A percentile compares a stretch with the other conserved stretches of the same genome.
Conservation (phyloP, 352 stramenopile genomes). For the Globisporangium perplexum region DNA sequence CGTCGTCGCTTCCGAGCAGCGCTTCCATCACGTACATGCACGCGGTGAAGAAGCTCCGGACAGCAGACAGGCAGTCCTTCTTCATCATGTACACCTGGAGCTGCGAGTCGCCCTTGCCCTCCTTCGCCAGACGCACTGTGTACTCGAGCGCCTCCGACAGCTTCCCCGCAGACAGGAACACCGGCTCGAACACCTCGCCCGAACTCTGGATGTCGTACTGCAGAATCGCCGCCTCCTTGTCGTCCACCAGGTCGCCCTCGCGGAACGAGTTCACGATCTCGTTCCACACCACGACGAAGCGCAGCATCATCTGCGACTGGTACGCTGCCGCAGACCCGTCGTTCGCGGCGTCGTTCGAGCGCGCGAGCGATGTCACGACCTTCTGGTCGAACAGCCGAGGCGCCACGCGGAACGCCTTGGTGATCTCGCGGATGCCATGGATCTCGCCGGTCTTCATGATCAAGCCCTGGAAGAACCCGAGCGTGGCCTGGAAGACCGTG, state of each 20-base stretch:
- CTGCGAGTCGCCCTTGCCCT: slow-evolving; percentile 63
- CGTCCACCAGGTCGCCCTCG: slow-evolving; percentile 62
- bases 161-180: slow-evolving; percentile 75
- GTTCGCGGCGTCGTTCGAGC: slow-evolving; percentile 45
- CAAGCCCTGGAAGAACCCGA: slow-evolving; percentile 44
- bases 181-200: slow-evolving; percentile 70
- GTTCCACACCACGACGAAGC: slow-evolving; percentile 80
- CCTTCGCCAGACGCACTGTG: slow-evolving; percentile 53
- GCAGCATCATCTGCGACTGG: slow-evolving; percentile 67
- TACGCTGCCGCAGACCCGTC: slow-evolving; percentile 41
- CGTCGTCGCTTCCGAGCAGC: slow-evolving; percentile 56
- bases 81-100: slow-evolving; percentile 61
- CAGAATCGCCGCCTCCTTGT: slow-evolving; percentile 68
- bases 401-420: slow-evolving; percentile 58
- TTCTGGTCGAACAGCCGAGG: slow-evolving; percentile 69
- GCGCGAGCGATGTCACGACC: slow-evolving; percentile 57
- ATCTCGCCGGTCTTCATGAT: slow-evolving; percentile 74
- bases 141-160: slow-evolving; percentile 56
- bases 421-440: slow-evolving; percentile 58
- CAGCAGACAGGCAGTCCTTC: slow-evolving; percentile 60
- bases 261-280: slow-evolving; percentile 78
- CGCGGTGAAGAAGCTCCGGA: slow-evolving; percentile 75
- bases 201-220: slow-evolving; percentile 71
- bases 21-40: slow-evolving; percentile 70
- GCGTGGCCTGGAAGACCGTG: slow-evolving; percentile 56